phyloP scores from a whole-genome alignment of 306 rosid species.

The Acacia crassicarpa region DNA sequence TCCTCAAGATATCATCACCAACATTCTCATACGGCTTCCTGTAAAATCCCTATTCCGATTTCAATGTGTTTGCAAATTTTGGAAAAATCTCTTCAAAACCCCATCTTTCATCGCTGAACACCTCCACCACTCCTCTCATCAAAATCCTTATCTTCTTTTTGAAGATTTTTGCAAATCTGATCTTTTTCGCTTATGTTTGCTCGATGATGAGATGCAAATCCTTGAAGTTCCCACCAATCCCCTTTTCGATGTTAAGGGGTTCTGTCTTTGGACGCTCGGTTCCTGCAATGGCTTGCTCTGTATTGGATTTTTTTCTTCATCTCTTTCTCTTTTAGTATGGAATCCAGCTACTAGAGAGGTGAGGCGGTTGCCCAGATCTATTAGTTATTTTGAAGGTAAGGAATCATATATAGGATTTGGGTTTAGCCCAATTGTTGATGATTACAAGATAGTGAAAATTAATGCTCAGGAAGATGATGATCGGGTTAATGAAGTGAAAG shows the following conservation, averaged over 20 bases:
- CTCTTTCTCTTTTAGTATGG: background rate
- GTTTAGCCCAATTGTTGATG: background rate
- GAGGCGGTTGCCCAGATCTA: background rate
- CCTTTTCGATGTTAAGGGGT: too few species aligned
- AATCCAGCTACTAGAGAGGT: background rate
- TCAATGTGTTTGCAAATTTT: too few species aligned
- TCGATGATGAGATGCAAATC: too few species aligned
- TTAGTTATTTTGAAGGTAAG: background rate
- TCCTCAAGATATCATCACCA: too few species aligned
- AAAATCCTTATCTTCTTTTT: conserved; percentile 10
- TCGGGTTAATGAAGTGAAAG: background rate
- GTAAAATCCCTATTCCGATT: too few species aligned
- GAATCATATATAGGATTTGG: conserved; percentile 12
- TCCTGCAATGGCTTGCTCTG: conserved; percentile 33
- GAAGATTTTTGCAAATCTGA: background rate
- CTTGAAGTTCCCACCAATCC: too few species aligned
- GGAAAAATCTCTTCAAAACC: too few species aligned
- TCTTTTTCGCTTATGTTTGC: background rate
- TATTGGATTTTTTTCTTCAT: background rate
- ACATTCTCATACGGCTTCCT: too few species aligned
- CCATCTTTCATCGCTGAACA: too few species aligned
- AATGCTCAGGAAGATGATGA: background rate
- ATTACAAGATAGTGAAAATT: conserved; percentile 28
- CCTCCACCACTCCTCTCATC: too few species aligned
- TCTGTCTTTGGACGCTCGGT: background rate